Base-by-base conservation (phyloP, 1,139 yeast genomes). In the Pichia sp. region DNA sequence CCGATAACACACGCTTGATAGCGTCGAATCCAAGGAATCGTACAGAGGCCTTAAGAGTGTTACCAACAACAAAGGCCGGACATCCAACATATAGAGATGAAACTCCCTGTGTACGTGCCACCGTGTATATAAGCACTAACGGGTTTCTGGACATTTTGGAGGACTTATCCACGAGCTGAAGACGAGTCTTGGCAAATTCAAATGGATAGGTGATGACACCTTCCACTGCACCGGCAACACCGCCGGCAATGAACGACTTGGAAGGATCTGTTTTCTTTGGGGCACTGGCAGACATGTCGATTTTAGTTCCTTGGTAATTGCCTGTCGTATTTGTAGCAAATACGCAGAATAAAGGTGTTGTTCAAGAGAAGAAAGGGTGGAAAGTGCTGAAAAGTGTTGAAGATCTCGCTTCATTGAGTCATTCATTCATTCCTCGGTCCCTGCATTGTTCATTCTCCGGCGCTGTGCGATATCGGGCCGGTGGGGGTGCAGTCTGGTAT, bases 31-130 rank as follows among this genome's bases (percentile, higher is more conserved):
- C 97, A 13, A 91, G 67, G 59, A 91, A 91, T 47, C 98, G 70
- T 3, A 88, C 91, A 15, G 94, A 85, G 0, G 98, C 97, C 59
- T 91, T 91, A 40, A 85, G 91, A 0, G 97, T 88, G 58, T 91
- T 91, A 22, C 98, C 98, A 21, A 88, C 82, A 27, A 88, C 94
- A 53, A 87, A 86, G 0, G 97, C 96, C 1, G 96, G 95, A 66
- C 97, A 88, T n/a, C 98, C 98, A 3, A 88, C 88, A 55, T 91
- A 91, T 31, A 88, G 62, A 0, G 96, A 67, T 6, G 74, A 64
- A 0, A 82, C 57, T n/a, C 97, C 97, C 55, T 87, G 95, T 5
- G 74, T 68, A 50, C 69, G 76, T 13, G 84, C 86, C 5, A 83
- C 75, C 39, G 74, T 79, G 56, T 75, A 76, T 41, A 91, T 83